Evolutionary conservation across 179 eudicot genomes (phyloP).

Genomic region (Silene vulgaris): DNA sequence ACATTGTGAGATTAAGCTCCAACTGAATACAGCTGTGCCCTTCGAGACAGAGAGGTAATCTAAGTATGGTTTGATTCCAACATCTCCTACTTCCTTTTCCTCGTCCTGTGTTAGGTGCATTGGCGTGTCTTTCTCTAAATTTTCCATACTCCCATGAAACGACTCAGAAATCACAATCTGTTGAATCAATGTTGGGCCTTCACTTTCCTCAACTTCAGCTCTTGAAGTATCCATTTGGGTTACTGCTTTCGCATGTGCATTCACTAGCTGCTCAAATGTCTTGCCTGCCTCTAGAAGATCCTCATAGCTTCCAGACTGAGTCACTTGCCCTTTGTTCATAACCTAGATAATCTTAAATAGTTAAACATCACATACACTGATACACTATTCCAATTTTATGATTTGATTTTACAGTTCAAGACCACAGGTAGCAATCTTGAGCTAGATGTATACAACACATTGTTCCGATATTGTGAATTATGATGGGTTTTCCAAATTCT

Average conservation of each 20-base stretch:
- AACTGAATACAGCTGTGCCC: neutral
- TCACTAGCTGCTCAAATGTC: conserved; percentile 48
- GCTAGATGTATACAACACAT: too few relatives aligned
- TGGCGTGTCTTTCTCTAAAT: neutral
- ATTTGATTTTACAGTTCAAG: neutral
- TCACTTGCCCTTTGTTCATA: conserved; percentile 59
- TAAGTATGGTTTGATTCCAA: conserved; percentile 21
- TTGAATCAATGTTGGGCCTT: conserved; percentile 10
- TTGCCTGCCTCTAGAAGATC: conserved; percentile 41
- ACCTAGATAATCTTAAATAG: conserved; percentile 32
- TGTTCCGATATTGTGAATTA: too few relatives aligned
- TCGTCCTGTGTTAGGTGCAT: conserved; percentile 25
- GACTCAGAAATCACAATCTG: conserved; percentile 16
- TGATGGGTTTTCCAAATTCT: neutral
- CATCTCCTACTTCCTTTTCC: conserved; percentile 24
- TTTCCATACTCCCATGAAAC: neutral
- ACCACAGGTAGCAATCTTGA: too few relatives aligned
- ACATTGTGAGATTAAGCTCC: conserved; percentile 22
- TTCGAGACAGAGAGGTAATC: conserved; percentile 24
- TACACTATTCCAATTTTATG: neutral
- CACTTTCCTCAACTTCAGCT: neutral
- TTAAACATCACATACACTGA: neutral
- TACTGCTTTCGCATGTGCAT: conserved; percentile 47
- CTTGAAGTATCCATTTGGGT: conserved; percentile 16
- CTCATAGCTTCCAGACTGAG: conserved; percentile 45